Evolutionary conservation across 2,329 filamentous ascomycete genomes (phyloP).

Genomic region (Phyllosticta citrichinensis): DNA sequence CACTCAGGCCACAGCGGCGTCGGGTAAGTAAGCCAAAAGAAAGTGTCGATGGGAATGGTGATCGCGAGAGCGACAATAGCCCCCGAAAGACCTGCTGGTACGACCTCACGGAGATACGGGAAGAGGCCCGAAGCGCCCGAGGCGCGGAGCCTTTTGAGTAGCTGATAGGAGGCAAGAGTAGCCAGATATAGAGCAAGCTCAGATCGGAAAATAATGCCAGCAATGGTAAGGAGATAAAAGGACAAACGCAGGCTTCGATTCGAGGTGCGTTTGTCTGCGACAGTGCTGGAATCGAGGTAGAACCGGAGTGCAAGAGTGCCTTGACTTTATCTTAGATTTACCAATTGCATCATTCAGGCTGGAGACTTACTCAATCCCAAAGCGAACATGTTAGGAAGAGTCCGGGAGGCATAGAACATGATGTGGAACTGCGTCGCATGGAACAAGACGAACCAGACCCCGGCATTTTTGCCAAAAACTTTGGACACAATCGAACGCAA

Average conservation of each 20-base stretch:
- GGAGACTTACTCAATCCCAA: conserved; percentile 64
- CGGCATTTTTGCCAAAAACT: conserved; percentile 58
- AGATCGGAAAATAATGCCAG: conserved; percentile 77
- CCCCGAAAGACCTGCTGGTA: conserved; percentile 57
- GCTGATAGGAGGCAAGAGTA: conserved; percentile 54
- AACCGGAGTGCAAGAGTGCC: conserved; percentile 54
- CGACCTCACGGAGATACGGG: conserved; percentile 30
- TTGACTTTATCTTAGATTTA: conserved; percentile 22
- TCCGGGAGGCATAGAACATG: conserved; percentile 83
- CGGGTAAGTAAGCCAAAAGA: conserved; percentile 70
- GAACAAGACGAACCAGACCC: conserved; percentile 70
- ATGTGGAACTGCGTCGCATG: conserved; percentile 84
- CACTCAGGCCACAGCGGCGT: conserved; percentile 75
- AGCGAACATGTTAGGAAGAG: conserved; percentile 93
- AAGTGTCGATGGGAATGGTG: conserved; percentile 73
- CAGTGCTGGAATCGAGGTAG: conserved; percentile 34
- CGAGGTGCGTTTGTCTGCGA: conserved; percentile 19
- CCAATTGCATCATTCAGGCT: neutral
- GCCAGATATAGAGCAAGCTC: conserved; percentile 76
- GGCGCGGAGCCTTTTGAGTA: conserved; percentile 48
- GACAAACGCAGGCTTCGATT: conserved; percentile 49
- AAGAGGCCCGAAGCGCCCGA: conserved; percentile 18
- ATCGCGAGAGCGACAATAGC: conserved; percentile 55
- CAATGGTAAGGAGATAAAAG: conserved; percentile 65
- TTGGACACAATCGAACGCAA: conserved; percentile 55